Evolutionary conservation across 306 rosid genomes (phyloP).

Genomic region (Luffa aegyptiaca): DNA sequence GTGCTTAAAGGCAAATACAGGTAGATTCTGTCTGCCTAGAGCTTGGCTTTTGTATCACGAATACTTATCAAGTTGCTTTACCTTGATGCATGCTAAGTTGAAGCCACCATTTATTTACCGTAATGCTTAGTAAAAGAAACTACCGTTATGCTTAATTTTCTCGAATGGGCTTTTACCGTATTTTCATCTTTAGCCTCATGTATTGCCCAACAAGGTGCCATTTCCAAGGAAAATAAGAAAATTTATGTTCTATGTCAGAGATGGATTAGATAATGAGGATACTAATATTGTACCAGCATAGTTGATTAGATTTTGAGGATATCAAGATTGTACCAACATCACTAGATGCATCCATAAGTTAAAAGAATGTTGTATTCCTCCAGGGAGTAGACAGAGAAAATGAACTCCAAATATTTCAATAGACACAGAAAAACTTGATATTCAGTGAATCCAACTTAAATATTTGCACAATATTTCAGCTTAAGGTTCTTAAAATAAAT

Average conservation of each 20-base stretch:
- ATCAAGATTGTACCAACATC: neutral
- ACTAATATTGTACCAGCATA: neutral
- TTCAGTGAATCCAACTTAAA: neutral
- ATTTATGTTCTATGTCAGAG: neutral
- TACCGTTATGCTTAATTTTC: neutral
- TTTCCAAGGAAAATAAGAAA: neutral
- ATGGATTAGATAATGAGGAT: neutral
- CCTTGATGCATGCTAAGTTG: neutral
- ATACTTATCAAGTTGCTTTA: neutral
- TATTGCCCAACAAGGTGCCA: neutral
- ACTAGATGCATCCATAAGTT: neutral
- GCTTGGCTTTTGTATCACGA: neutral
- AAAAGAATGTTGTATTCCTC: neutral
- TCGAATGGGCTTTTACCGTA: neutral
- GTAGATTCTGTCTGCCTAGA: neutral
- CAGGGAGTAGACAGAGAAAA: neutral
- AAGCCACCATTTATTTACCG: neutral
- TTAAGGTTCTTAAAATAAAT: neutral
- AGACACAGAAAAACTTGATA: neutral
- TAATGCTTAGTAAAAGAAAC: neutral
- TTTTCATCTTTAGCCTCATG: neutral
- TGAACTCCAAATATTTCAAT: neutral
- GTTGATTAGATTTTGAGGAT: neutral
- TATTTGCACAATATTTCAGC: neutral
- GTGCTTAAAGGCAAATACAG: neutral